Evolutionary conservation across 129 eudicot species (phyloP), one percentile per base, ranked within the genome.

Genomic region (Sambucus nigra): DNA sequence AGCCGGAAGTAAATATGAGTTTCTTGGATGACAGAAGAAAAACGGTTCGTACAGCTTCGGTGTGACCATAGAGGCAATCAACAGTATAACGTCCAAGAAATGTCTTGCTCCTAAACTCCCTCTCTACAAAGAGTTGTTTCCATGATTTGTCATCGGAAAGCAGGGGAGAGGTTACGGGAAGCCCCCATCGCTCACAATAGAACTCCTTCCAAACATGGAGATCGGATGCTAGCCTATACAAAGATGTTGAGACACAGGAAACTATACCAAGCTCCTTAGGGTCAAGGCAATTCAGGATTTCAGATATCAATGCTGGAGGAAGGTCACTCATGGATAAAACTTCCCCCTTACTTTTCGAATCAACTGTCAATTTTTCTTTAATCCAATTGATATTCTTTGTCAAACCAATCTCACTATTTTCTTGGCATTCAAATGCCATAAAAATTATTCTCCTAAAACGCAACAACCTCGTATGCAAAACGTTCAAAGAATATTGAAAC

Each of bases 111-210:
- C 87, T 74, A 25, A 64, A 82, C 61, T 91, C 99, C 18, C 82
- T 73, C 82, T 91, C 99, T 27, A 82, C 82, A 66, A 82, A 91
- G 12, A 86, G 74, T 28, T 83, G 76, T 61, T 86, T 91, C 99
- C 99, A 91, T 25, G 95, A 66, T 63, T 80, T 82, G 76, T 82
- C 87, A 45, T 68, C 75, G 0, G 76, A 44, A 35, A 35, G 42
- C 63, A 13, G 51, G 19, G 57, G 81, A 5, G 73, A 66, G 42
- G 57, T 62, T 24, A 69, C 49, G 2, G 95, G 93, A 8, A 74
- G 81, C 9, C 94, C 99, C 99, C 99, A 91, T 73, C 95, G 79
- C 80, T 91, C 95, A 56, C 78, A 77, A 59, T 91, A 91, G 47
- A 79, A 91, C 41, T 79, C 73, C 68, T 86, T 91, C 99, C 99